Evolutionary conservation across 257 asterid species (phyloP).

Genomic region (Eucommia ulmoides): DNA sequence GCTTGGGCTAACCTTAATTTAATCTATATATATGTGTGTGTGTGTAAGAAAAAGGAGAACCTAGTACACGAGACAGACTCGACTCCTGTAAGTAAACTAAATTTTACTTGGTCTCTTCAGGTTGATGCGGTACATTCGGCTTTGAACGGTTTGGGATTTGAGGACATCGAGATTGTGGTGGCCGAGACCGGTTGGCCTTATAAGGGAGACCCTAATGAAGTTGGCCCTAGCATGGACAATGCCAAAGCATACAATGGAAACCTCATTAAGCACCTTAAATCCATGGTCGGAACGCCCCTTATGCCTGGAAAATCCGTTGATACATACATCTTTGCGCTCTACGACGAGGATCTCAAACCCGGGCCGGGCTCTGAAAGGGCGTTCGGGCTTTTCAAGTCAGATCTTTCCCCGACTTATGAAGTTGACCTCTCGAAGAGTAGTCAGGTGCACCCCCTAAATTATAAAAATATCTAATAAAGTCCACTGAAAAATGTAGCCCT

Average conservation of each 20-base stretch:
- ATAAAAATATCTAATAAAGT: too few species aligned
- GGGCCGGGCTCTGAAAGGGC: slow-evolving; percentile 77
- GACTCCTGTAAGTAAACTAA: not conserved
- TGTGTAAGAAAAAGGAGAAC: not conserved
- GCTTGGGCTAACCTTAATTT: too few species aligned
- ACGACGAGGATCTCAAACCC: slow-evolving; percentile 86
- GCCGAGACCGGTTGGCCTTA: slow-evolving; percentile 99
- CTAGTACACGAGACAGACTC: not conserved
- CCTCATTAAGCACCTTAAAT: slow-evolving; percentile 74
- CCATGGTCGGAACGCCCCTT: slow-evolving; percentile 84
- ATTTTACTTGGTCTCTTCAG: slow-evolving; percentile 19
- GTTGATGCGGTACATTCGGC: slow-evolving; percentile 89
- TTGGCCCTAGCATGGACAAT: slow-evolving; percentile 62
- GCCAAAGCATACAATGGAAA: slow-evolving; percentile 90
- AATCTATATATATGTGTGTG: not conserved
- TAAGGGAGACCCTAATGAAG: slow-evolving; percentile 81
- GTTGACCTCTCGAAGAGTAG: slow-evolving; percentile 49
- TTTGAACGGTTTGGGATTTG: slow-evolving; percentile 57
- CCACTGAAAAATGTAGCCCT: too few species aligned
- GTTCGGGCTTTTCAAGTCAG: slow-evolving; percentile 75
- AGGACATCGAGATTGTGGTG: slow-evolving; percentile 79
- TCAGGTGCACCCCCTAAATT: too few species aligned
- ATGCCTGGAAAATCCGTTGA: slow-evolving; percentile 96
- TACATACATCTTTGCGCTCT: slow-evolving; percentile 82
- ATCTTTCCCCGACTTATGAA: slow-evolving; percentile 50